These are phyloP conservation scores for Candida lessepsii DNA, from an alignment of 805 yeast genomes.

Conservation along the genomic window DNA sequence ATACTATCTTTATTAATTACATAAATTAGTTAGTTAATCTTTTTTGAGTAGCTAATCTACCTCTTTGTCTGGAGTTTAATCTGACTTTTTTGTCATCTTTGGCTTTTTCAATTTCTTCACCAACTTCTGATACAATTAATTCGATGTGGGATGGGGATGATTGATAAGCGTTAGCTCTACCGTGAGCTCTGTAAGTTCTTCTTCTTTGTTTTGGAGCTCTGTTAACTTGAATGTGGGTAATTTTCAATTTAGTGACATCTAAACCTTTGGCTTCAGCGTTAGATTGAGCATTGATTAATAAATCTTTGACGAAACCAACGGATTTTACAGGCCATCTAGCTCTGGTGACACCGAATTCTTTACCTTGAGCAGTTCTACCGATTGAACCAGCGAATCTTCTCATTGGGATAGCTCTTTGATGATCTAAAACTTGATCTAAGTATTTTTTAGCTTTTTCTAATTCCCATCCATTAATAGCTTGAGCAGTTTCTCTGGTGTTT, in stretches of 20 bases:
- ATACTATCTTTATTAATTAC: constrained; percentile 2
- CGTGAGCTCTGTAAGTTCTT: constrained; percentile 99
- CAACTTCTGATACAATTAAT: constrained; percentile 93
- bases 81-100: constrained; percentile 63
- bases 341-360: constrained; percentile 99
- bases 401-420: constrained; percentile 99
- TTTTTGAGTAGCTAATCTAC: constrained; percentile 86
- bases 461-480: constrained; percentile 98
- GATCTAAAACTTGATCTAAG: constrained; percentile 94
- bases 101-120: constrained; percentile 91
- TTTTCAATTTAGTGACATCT: constrained; percentile 89
- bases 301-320: constrained; percentile 91
- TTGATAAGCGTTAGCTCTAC: constrained; percentile 99
- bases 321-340: constrained; percentile 99
- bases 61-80: constrained; percentile 88
- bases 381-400: constrained; percentile 95
- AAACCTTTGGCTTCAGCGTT: constrained; percentile 99
- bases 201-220: constrained; percentile 99
- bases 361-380: constrained; percentile 99
- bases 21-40: constrained; percentile 53
- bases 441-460: constrained; percentile 92
- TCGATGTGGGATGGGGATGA: constrained; percentile 99
- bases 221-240: constrained; percentile 99
- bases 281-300: constrained; percentile 96
- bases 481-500: constrained; percentile 99